Evolutionary conservation across 2,329 filamentous ascomycete genomes (phyloP), one percentile per base, ranked within the genome.

Genomic region (Claviceps spartinae): DNA sequence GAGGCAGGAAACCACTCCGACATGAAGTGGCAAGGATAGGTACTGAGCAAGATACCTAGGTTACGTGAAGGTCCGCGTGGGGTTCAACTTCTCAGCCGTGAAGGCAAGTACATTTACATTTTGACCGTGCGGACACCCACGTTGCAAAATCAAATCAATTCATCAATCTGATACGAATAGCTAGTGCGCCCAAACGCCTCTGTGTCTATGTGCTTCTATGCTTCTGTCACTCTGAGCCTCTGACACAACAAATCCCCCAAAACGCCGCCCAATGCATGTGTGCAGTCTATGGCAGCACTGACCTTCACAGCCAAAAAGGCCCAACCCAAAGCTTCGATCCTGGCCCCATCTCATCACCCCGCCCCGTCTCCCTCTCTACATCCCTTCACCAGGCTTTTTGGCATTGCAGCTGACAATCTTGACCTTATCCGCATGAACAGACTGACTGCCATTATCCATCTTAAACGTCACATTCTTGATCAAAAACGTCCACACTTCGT

Each of bases 401-500:
- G 90, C 90, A 64, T 94, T 95, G 71, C 91, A 97, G 70, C 88
- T 94, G 48, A 98, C 93, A 60, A 98, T 98, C 82, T 97, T 97
- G 69, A 98, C 87, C 67, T 89, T 91, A 65, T 96, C 91, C 20
- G 90, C 89, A 40, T 79, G 73, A 14, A 97, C 82, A 1, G 80
- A 79, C 55, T 82, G 79, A 52, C 79, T 81, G 59, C 77, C 77
- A 50, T 85, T 88, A 61, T 97, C 91, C 73, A 97, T 85, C 73
- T 98, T 98, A 74, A 98, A 97, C n/a, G 84, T 89, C 52, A 97
- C 90, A 59, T 97, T 93, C 71, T 96, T 96, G 71, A 98, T 95
- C 54, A 98, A 79, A 69, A 98, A 98, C 1, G 93, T 98, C 93
- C 93, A 98, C 54, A 98, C 93, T 72, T 98, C 93, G 71, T 98